Evolutionary conservation across 345 rosid genomes (phyloP).

Genomic region (Gynandropsis gynandra): DNA sequence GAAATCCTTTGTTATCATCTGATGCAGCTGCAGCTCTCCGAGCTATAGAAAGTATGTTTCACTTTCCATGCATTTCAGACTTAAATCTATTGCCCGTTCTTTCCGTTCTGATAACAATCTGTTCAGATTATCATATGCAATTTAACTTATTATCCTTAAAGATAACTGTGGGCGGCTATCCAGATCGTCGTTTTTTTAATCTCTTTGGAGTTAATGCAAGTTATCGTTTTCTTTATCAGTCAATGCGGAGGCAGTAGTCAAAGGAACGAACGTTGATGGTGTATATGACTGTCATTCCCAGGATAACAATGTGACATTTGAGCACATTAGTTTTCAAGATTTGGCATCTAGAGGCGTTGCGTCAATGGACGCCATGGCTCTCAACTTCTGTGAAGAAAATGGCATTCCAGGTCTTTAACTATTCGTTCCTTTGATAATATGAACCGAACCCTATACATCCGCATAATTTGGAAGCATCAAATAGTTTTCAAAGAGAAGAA

Average conservation of each 20-base stretch:
- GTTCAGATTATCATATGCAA: background rate
- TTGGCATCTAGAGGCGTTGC: constrained; percentile 57
- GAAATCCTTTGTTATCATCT: constrained; percentile 81
- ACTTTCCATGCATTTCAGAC: no score
- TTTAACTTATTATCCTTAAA: background rate
- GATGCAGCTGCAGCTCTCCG: constrained; percentile 87
- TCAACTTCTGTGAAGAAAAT: constrained; percentile 80
- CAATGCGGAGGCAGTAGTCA: constrained; percentile 73
- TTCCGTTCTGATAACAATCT: background rate
- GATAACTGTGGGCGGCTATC: background rate
- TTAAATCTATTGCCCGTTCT: background rate
- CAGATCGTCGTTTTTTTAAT: background rate
- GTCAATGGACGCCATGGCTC: constrained; percentile 72
- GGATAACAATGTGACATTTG: constrained; percentile 50
- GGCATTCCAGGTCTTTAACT: constrained; percentile 65
- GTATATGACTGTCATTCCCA: constrained; percentile 65
- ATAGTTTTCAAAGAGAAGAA: no score
- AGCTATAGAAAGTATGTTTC: constrained; percentile 69
- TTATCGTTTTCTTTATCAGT: constrained; percentile 34
- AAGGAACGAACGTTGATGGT: constrained; percentile 77
- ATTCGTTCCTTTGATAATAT: constrained; percentile 1
- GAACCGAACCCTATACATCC: background rate
- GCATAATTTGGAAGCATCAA: background rate
- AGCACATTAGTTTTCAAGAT: constrained; percentile 65
- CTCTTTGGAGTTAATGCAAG: background rate